Percentiles rank a stretch among this genome's conserved stretches.
Conservation (phyloP, 176 grass and related monocot genomes). For the Lolium perenne region DNA sequence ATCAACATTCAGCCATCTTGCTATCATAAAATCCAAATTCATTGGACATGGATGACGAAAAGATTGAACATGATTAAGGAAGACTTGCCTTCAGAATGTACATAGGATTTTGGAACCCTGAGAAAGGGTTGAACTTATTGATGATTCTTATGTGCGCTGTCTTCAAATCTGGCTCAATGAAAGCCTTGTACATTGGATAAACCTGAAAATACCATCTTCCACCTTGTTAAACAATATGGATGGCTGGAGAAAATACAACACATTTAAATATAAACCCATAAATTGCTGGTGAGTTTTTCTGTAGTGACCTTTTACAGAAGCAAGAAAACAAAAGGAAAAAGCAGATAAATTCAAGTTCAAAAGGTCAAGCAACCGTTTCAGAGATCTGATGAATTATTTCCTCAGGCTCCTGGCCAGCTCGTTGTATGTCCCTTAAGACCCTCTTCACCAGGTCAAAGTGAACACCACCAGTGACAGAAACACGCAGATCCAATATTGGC, state of each 20-base stretch:
- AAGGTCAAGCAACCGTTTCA: constrained; percentile 72
- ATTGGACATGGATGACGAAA: constrained; percentile 13
- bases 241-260: neutral
- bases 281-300: neutral
- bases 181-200: constrained; percentile 99
- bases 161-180: constrained; percentile 93
- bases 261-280: constrained; percentile 28
- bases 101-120: constrained; percentile 97
- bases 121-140: constrained; percentile 90
- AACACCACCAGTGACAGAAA: constrained; percentile 98
- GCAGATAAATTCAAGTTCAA: constrained; percentile 34
- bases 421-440: constrained; percentile 95
- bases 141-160: constrained; percentile 95
- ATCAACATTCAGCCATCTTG: constrained; percentile 14
- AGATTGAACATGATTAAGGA: neutral
- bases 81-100: constrained; percentile 88
- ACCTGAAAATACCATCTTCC: constrained; percentile 57
- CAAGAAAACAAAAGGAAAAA: neutral
- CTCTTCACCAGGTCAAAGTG: constrained; percentile 99
- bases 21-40: neutral
- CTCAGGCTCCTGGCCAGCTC: constrained; percentile 95
- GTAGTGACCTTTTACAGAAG: constrained; percentile 26
- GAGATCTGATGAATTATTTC: constrained; percentile 99
- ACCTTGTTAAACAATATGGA: constrained; percentile 31
- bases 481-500: constrained; percentile 77